Conservation (phyloP, 2,329 filamentous ascomycete species). For the Ophiosphaerella herpotricha region DNA sequence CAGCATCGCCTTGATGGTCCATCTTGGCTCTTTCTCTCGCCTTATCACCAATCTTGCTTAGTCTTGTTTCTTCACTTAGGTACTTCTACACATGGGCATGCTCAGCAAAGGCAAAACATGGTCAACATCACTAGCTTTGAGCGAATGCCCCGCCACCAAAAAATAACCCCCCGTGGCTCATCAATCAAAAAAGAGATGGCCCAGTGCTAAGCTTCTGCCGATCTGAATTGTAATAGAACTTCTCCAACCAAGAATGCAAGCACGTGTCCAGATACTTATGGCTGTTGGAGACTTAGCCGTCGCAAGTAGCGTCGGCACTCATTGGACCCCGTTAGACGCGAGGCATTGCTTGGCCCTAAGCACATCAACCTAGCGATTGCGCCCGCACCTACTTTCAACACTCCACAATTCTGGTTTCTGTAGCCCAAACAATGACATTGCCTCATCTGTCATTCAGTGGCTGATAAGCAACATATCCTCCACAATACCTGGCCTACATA, state of each 20-base stretch:
- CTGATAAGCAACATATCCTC: not conserved
- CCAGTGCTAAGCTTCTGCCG: not conserved
- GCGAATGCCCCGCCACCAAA: too few species aligned
- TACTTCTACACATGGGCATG: too few species aligned
- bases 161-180: too few species aligned
- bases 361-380: slow-evolving; percentile 5
- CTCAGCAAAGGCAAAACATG: too few species aligned
- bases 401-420: not conserved
- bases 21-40: not conserved
- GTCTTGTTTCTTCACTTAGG: not conserved
- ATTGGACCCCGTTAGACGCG: slow-evolving; percentile 11
- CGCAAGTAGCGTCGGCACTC: not conserved
- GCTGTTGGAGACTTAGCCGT: too few species aligned
- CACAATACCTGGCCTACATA: not conserved
- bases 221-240: not conserved
- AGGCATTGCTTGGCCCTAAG: slow-evolving; percentile 14
- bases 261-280: too few species aligned
- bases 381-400: slow-evolving; percentile 4
- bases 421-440: slow-evolving; percentile 5
- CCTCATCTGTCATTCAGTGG: not conserved
- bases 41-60: not conserved
- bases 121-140: too few species aligned
- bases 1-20: not conserved
- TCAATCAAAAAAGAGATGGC: too few species aligned
- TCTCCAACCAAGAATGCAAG: too few species aligned